A percentile compares a stretch with the other conserved stretches of the same genome.
phyloP scores from a whole-genome alignment of 2,329 filamentous ascomycete genomes.

The Apiospora hydei region DNA sequence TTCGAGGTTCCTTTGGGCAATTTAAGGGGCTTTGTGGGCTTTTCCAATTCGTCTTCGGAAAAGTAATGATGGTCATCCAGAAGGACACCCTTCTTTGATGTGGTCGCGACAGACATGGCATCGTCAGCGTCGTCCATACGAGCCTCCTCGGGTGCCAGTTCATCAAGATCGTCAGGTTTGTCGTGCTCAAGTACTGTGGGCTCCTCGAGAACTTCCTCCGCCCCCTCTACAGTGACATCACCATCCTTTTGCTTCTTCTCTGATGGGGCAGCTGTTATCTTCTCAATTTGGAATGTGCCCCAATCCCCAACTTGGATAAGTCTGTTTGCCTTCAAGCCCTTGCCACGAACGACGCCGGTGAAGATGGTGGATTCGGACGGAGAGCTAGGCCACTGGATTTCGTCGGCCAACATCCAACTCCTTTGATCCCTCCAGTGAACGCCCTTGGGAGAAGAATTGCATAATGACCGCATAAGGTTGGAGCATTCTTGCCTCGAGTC shows the following conservation, averaged over 20 bases:
- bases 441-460: conserved; percentile 90
- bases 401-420: conserved; percentile 93
- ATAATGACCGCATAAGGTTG: conserved; percentile 89
- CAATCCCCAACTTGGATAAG: conserved; percentile 91
- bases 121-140: conserved; percentile 67
- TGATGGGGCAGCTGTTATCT: conserved; percentile 80
- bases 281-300: conserved; percentile 92
- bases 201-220: conserved; percentile 68
- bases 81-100: conserved; percentile 82
- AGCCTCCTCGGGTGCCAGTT: conserved; percentile 86
- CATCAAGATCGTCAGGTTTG: conserved; percentile 72
- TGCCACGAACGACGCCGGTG: conserved; percentile 86
- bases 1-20: conserved; percentile 90
- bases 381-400: conserved; percentile 73
- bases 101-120: conserved; percentile 55
- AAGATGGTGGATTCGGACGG: conserved; percentile 72
- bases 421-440: conserved; percentile 95
- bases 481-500: conserved; percentile 90
- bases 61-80: conserved; percentile 99
- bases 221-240: conserved; percentile 72
- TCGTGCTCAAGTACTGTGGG: conserved; percentile 73
- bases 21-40: conserved; percentile 57
- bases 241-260: conserved; percentile 67
- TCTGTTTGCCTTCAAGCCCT: conserved; percentile 86
- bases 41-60: conserved; percentile 79